Evolutionary conservation across 1,139 yeast species (phyloP).

Genomic region (Suhomyces coccinellae): DNA sequence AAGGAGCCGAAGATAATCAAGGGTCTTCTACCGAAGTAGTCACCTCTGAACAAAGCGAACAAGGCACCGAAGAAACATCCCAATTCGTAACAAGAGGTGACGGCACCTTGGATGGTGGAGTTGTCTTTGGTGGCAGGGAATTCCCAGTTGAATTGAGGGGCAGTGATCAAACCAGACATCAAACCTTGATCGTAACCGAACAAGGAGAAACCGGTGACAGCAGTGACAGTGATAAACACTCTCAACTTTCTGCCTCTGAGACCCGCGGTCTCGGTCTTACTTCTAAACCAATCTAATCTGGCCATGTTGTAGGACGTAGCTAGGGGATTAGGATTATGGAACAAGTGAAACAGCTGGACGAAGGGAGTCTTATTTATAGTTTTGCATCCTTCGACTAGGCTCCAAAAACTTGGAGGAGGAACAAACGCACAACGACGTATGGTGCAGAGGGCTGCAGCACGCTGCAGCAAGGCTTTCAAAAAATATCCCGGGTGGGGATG

Average conservation of each 20-base stretch:
- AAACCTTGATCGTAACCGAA: constrained; percentile 85
- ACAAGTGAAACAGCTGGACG: neutral
- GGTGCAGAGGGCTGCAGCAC: neutral
- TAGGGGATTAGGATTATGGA: neutral
- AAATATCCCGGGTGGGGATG: neutral
- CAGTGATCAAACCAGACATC: constrained; percentile 70
- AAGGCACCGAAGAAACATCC: constrained; percentile 79
- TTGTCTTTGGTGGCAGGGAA: constrained; percentile 53
- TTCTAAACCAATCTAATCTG: constrained; percentile 15
- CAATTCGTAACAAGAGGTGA: constrained; percentile 69
- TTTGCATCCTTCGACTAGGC: constrained; percentile 1
- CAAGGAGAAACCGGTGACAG: constrained; percentile 64
- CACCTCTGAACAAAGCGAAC: constrained; percentile 64
- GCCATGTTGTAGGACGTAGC: constrained; percentile 3
- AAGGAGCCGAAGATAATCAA: constrained; percentile 58
- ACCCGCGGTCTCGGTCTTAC: constrained; percentile 48
- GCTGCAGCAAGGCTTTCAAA: neutral
- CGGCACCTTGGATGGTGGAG: constrained; percentile 58
- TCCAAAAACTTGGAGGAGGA: neutral
- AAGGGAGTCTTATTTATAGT: constrained; percentile 2
- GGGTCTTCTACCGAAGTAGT: constrained; percentile 64
- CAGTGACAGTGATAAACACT: constrained; percentile 51
- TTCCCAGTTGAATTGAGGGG: constrained; percentile 54
- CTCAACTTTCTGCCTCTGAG: constrained; percentile 47
- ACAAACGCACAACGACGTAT: neutral